Evolutionary conservation across 495 filamentous ascomycete species (phyloP), one percentile per base, ranked within the genome.

Genomic region (Podospora comata): DNA sequence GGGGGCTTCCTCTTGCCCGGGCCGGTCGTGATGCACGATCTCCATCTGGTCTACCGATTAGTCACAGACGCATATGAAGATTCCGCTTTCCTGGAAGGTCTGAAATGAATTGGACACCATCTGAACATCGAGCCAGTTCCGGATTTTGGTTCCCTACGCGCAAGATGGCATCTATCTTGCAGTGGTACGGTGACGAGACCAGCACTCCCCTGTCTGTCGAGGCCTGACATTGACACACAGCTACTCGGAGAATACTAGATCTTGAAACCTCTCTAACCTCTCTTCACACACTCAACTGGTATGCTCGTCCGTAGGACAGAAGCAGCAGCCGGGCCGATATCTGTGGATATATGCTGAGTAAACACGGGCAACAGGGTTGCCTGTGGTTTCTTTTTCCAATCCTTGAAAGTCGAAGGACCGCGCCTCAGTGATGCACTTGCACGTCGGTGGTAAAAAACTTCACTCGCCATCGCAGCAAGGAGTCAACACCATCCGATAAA

Each of bases 21-120:
- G 61, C 61, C 28, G 32, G n/a, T 58, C 55, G 1, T 26, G 55
- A 58, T 26, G 23, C 18, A 58, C 55, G 23, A 20, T 39, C 61
- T n/a, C 30, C 61, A 63, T 63, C 61, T 63, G n/a, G 18, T 32
- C 32, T 63, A 32, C 32, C n/a, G 61, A 28, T 44, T 32, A 19
- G 30, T 48, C 28, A 18, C 32, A 19, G 18, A 16, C 61, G n/a
- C 61, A 63, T 32, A 63, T 63, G 13, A 13, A 63, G 61, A 7
- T 39, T 44, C 61, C 32, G 23, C 61, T 39, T 20, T 19, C 61
- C 61, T 39, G 32, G 61, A 63, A 63, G 61, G 5, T 5, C 4
- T 20, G 59, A 32, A 26, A 23, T 30, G 27, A 26, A 61, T 28
- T 61, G 5, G 9, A 30, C 23, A 61, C 30, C 26, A 18, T 61